Conservation (phyloP, 805 yeast species). For the Blastobotrys terrestris region DNA sequence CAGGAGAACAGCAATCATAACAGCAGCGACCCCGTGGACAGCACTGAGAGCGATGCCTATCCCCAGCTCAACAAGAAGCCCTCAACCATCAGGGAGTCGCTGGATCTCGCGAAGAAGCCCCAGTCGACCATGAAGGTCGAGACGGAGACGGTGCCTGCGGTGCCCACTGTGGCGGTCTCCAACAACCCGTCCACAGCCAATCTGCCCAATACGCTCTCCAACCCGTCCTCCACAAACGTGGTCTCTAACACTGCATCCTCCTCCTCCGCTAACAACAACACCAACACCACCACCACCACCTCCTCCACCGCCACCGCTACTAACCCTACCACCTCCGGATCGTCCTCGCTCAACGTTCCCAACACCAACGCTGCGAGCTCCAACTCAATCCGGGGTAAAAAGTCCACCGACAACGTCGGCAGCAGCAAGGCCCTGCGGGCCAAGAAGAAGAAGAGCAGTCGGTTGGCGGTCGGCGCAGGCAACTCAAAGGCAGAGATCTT, state of each 20-base stretch:
- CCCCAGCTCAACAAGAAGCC: constrained; percentile 1
- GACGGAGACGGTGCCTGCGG: constrained; percentile 54
- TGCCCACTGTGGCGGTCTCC: constrained; percentile 33
- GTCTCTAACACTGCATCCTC: constrained; percentile 2
- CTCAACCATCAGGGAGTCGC: not conserved
- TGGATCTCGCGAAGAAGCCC: not conserved
- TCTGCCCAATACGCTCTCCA: not conserved
- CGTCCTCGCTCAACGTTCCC: constrained; percentile 1
- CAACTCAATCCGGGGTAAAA: constrained; percentile 6
- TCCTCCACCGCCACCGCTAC: too few species aligned
- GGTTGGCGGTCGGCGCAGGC: constrained; percentile 33
- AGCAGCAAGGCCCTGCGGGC: constrained; percentile 14
- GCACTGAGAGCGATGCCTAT: not conserved
- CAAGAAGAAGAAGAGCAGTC: constrained; percentile 37
- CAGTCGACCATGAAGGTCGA: constrained; percentile 44
- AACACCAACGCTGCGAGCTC: not conserved
- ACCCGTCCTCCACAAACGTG: not conserved
- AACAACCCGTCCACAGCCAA: not conserved
- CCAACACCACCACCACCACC: too few species aligned
- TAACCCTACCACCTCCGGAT: not conserved
- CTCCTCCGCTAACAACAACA: constrained; percentile 13
- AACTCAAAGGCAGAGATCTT: constrained; percentile 79
- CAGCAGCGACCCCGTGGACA: not conserved
- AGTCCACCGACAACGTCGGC: constrained; percentile 4
- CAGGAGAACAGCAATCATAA: too few species aligned